Evolutionary conservation across 768 basidiomycete genomes (phyloP).

Genomic region (Coprinopsis cinerea): DNA sequence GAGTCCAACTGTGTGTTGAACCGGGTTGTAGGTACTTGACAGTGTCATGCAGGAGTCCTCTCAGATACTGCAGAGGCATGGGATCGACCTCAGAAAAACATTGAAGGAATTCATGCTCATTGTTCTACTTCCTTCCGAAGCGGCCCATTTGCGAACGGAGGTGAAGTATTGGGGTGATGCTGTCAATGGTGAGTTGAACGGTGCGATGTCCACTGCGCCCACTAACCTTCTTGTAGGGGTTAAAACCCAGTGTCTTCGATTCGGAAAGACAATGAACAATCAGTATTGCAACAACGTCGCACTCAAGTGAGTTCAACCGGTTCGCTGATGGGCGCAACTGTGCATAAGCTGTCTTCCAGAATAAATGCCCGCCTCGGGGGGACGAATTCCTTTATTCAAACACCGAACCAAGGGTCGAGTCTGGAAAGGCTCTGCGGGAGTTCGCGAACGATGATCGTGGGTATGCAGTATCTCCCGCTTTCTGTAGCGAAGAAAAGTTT

Average conservation of each 20-base stretch:
- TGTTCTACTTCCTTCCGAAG: slow-evolving; percentile 43
- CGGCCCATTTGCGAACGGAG: slow-evolving; percentile 33
- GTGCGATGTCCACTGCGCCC: background rate
- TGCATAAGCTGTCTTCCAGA: slow-evolving; percentile 21
- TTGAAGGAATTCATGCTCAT: slow-evolving; percentile 30
- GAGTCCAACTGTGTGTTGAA: too few species aligned
- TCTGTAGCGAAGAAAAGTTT: background rate
- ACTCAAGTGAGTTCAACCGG: slow-evolving; percentile 34
- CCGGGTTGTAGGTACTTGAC: too few species aligned
- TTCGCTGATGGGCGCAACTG: background rate
- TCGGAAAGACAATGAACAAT: slow-evolving; percentile 22
- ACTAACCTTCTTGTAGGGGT: background rate
- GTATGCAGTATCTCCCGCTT: slow-evolving; percentile 15
- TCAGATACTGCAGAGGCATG: too few species aligned
- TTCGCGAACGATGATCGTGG: slow-evolving; percentile 35
- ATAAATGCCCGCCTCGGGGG: slow-evolving; percentile 54
- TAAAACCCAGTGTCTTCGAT: slow-evolving; percentile 7
- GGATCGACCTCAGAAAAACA: background rate
- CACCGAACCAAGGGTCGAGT: too few species aligned
- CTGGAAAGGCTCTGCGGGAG: slow-evolving; percentile 15
- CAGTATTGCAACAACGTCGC: slow-evolving; percentile 56
- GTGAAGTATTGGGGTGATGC: slow-evolving; percentile 56
- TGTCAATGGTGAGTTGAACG: slow-evolving; percentile 10
- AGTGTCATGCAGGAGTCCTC: background rate
- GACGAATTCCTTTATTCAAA: slow-evolving; percentile 38